Conservation (phyloP, 169 alveolate species). For the Miamiensis avidus region DNA sequence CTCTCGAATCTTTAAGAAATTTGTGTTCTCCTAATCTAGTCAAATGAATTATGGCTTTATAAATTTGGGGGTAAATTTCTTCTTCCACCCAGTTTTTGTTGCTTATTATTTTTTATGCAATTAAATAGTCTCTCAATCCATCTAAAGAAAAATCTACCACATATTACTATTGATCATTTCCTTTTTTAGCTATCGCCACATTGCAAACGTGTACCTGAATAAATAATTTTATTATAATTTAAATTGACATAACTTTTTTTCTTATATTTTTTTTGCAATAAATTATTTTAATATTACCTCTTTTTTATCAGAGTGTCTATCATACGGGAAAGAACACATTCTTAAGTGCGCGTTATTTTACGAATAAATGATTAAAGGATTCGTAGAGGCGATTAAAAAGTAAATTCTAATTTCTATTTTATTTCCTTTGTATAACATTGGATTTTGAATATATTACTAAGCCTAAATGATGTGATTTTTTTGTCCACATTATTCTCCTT, state of each 20-base stretch:
- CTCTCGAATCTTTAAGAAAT: constrained; percentile 31
- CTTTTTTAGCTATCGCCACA: constrained; percentile 30
- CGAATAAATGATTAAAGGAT: constrained; percentile 40
- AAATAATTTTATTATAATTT: too few species aligned
- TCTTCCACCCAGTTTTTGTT: constrained; percentile 42
- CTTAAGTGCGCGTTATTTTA: constrained; percentile 32
- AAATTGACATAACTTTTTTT: too few species aligned
- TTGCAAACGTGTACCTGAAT: constrained; percentile 49
- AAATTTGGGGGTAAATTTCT: constrained; percentile 36
- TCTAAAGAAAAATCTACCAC: constrained; percentile 45
- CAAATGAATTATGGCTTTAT: constrained; percentile 39
- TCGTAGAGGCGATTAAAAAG: constrained; percentile 36
- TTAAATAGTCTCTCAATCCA: constrained; percentile 31
- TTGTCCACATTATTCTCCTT: neutral
- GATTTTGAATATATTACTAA: constrained; percentile 27
- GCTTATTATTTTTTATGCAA: constrained; percentile 25
- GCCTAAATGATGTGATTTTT: neutral
- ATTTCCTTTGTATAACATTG: constrained; percentile 33
- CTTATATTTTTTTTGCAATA: too few species aligned
- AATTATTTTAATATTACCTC: too few species aligned
- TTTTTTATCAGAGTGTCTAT: neutral
- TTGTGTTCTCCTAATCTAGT: constrained; percentile 28
- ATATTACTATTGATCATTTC: constrained; percentile 26
- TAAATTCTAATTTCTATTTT: constrained; percentile 45
- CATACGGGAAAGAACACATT: constrained; percentile 36